phyloP scores from a whole-genome alignment of 2,329 filamentous ascomycete genomes.

The Blastomyces parvus region DNA sequence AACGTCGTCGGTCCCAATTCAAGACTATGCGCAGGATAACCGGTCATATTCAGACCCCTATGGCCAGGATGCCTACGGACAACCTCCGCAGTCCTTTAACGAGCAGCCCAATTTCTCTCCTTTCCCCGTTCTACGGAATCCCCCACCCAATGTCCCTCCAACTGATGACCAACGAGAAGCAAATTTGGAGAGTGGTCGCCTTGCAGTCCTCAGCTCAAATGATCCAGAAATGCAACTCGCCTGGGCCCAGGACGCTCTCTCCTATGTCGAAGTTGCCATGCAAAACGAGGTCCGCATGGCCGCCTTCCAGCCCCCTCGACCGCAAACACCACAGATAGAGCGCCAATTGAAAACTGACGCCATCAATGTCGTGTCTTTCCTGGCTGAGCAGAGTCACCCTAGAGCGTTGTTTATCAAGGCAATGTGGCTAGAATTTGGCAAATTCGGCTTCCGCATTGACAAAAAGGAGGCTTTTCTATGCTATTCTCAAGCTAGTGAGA shows the following conservation, averaged over 20 bases:
- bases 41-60: constrained; percentile 20
- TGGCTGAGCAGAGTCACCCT: constrained; percentile 84
- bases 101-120: constrained; percentile 74
- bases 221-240: constrained; percentile 94
- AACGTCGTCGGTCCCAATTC: constrained; percentile 26
- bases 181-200: constrained; percentile 72
- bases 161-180: constrained; percentile 91
- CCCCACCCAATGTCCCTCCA: constrained; percentile 78
- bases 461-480: constrained; percentile 88
- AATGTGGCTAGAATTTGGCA: constrained; percentile 97
- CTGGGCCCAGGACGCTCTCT: constrained; percentile 88
- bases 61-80: constrained; percentile 38
- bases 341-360: constrained; percentile 82
- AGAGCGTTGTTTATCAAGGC: constrained; percentile 89
- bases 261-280: constrained; percentile 75
- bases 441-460: constrained; percentile 81
- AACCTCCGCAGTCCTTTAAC: constrained; percentile 17
- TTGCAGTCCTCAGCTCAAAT: constrained; percentile 80
- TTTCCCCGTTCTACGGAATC: constrained; percentile 72
- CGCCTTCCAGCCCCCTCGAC: constrained; percentile 49
- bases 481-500: constrained; percentile 76
- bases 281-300: constrained; percentile 64
- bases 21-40: constrained; percentile 14
- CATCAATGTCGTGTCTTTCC: constrained; percentile 80
- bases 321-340: constrained; percentile 75